These are phyloP conservation scores for Ophiostoma montium DNA, from an alignment of 2,329 filamentous ascomycete genomes.

Conservation along the genomic window DNA sequence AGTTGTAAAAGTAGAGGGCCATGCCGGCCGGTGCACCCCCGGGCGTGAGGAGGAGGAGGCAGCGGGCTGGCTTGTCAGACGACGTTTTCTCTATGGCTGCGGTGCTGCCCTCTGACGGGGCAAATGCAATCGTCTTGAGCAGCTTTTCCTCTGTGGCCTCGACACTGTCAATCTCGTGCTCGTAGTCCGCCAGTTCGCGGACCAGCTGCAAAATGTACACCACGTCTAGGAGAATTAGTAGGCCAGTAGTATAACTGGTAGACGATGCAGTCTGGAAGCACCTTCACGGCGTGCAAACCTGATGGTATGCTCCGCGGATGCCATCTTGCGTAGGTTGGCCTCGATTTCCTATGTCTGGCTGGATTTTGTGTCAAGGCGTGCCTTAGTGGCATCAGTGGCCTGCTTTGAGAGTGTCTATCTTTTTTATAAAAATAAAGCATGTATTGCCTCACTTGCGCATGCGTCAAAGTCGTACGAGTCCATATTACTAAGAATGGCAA, in stretches of 20 bases:
- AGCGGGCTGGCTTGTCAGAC: conserved; percentile 53
- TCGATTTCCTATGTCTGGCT: too few species aligned
- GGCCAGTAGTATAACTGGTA: background rate
- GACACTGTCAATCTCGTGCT: conserved; percentile 60
- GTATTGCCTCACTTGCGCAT: too few species aligned
- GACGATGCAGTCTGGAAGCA: conserved; percentile 15
- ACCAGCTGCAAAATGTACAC: conserved; percentile 70
- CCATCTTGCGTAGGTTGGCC: conserved; percentile 16
- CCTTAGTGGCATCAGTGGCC: too few species aligned
- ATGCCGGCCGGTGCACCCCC: conserved; percentile 48
- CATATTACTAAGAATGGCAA: too few species aligned
- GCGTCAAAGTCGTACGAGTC: too few species aligned
- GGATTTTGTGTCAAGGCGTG: too few species aligned
- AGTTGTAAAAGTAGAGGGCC: conserved; percentile 91
- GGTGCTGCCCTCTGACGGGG: conserved; percentile 24
- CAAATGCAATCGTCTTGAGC: conserved; percentile 64
- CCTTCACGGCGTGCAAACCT: conserved; percentile 48
- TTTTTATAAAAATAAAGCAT: too few species aligned
- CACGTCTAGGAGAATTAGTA: conserved; percentile 47
- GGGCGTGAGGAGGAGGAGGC: conserved; percentile 49
- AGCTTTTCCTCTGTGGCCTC: conserved; percentile 67
- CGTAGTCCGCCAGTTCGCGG: conserved; percentile 75
- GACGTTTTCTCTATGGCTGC: conserved; percentile 40
- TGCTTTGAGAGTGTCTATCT: too few species aligned
- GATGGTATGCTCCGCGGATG: conserved; percentile 24